These are phyloP conservation scores for Clonostachys solani DNA, from an alignment of 2,329 filamentous ascomycete genomes.

Conservation along the genomic window DNA sequence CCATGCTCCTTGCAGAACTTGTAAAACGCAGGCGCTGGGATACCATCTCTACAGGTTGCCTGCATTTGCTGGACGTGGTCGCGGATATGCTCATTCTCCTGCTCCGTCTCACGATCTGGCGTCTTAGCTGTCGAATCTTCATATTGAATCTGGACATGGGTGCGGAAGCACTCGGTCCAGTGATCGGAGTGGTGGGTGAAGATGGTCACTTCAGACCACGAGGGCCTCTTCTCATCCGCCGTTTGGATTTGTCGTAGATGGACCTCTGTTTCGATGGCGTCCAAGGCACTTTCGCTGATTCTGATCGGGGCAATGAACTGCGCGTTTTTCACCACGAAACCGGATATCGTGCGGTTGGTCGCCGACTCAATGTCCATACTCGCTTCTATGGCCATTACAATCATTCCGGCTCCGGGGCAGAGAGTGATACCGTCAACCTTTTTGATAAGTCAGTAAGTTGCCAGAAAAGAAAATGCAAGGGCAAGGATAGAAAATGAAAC, in stretches of 20 bases:
- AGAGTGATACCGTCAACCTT: slow-evolving; percentile 13
- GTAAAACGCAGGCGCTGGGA: too few relatives aligned
- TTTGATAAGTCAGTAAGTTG: too few relatives aligned
- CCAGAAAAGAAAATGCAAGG: too few relatives aligned
- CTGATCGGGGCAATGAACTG: background rate
- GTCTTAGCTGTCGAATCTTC: background rate
- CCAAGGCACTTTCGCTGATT: too few relatives aligned
- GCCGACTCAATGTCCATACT: background rate
- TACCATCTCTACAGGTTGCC: too few relatives aligned
- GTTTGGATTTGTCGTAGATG: background rate
- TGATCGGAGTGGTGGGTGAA: background rate
- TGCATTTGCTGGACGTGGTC: too few relatives aligned
- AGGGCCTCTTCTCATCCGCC: background rate
- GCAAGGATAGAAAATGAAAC: too few relatives aligned
- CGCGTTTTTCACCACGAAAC: background rate
- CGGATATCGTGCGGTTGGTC: background rate
- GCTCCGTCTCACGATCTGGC: too few relatives aligned
- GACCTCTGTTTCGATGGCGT: too few relatives aligned
- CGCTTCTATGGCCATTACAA: slow-evolving; percentile 24
- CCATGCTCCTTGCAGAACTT: too few relatives aligned
- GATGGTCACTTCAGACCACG: background rate
- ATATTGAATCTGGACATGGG: background rate
- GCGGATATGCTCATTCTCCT: too few relatives aligned
- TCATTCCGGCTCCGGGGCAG: slow-evolving; percentile 24
- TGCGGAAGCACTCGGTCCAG: background rate